Evolutionary conservation across 768 basidiomycete species (phyloP).

Genomic region (Tricholoma furcatifolium): DNA sequence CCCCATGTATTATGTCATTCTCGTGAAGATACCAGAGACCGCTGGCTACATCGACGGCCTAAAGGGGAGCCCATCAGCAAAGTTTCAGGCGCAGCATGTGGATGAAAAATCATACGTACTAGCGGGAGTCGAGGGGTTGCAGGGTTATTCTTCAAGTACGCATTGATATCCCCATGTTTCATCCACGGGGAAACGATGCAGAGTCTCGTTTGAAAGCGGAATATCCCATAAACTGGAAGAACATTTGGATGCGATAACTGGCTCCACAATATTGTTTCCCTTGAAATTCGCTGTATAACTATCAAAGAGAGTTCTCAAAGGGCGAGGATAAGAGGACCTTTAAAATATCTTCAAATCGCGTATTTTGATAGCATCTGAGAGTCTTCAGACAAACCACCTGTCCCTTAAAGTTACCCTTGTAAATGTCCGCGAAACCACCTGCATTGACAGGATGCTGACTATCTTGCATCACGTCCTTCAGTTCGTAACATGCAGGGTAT

Average conservation of each 20-base stretch:
- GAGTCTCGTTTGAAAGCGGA: slow-evolving; percentile 5
- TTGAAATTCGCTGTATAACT: not conserved
- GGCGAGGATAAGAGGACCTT: not conserved
- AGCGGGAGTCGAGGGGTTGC: not conserved
- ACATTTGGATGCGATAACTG: slow-evolving; percentile 10
- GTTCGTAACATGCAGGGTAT: not conserved
- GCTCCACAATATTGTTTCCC: not conserved
- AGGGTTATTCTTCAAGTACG: not conserved
- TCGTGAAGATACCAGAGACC: not conserved
- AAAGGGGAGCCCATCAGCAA: not conserved
- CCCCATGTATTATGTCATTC: not conserved
- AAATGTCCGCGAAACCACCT: not conserved
- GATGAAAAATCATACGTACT: not conserved
- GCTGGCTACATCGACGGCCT: not conserved
- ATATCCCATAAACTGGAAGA: slow-evolving; percentile 14
- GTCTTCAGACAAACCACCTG: slow-evolving; percentile 2
- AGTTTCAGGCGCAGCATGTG: not conserved
- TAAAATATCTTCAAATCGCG: not conserved
- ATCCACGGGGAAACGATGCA: slow-evolving; percentile 17
- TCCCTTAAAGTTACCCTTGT: not conserved
- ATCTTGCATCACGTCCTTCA: not conserved
- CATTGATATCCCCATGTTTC: slow-evolving; percentile 3
- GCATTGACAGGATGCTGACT: not conserved
- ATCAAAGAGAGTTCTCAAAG: not conserved
- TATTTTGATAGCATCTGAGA: not conserved